These are phyloP conservation scores for Eragrostis curvula DNA, from an alignment of 176 grass and related monocot species.

Conservation along the genomic window DNA sequence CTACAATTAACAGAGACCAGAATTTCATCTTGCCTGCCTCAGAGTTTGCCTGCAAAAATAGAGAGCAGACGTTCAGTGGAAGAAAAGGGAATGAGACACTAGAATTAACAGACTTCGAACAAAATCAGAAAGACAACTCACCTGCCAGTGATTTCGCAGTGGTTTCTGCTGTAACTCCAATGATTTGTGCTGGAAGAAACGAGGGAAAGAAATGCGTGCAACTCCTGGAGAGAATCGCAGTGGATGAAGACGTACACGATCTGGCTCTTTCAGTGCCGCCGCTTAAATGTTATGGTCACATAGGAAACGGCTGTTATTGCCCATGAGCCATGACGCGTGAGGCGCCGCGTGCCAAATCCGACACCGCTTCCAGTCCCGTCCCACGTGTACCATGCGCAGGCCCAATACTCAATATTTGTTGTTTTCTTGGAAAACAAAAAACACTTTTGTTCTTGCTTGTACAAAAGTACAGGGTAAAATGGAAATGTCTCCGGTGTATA, in stretches of 20 bases:
- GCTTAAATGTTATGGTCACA: neutral
- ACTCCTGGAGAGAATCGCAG: neutral
- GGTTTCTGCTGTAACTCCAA: neutral
- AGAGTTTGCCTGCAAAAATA: neutral
- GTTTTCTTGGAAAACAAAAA: neutral
- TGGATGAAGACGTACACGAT: neutral
- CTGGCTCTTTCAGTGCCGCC: neutral
- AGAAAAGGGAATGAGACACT: neutral
- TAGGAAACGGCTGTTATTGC: neutral
- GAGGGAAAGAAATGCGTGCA: neutral
- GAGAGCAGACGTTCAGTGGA: neutral
- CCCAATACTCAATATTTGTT: neutral
- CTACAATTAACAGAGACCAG: conserved; percentile 54
- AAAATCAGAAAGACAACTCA: neutral
- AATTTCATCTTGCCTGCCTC: conserved; percentile 38
- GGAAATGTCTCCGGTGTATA: neutral
- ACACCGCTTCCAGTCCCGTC: neutral
- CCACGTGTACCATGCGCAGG: neutral
- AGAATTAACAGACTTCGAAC: neutral
- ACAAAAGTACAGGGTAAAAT: neutral
- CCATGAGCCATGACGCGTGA: neutral
- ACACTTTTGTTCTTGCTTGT: neutral
- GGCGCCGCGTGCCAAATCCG: neutral
- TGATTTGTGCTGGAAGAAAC: neutral
- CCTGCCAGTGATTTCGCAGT: neutral